Percentiles rank a stretch among this genome's conserved stretches.
phyloP scores from a whole-genome alignment of 345 rosid genomes.

The Conringia planisiliqua region DNA sequence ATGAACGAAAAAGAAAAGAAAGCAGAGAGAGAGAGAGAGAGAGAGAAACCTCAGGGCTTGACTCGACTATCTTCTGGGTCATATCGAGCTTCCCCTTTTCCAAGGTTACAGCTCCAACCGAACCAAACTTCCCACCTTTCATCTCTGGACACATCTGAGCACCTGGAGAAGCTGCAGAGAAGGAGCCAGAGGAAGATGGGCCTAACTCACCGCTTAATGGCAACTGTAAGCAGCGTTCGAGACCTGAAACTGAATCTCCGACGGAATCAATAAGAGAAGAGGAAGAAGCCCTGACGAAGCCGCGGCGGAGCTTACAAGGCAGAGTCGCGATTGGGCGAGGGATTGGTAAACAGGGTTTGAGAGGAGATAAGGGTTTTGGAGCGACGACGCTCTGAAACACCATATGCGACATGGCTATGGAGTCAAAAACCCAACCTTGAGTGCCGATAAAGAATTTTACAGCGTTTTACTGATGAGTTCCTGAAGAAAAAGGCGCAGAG shows the following conservation, averaged over 20 bases:
- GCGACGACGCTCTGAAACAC: slow-evolving; percentile 42
- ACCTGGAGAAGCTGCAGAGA: slow-evolving; percentile 21
- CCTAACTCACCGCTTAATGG: slow-evolving; percentile 32
- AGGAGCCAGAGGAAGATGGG: slow-evolving; percentile 26
- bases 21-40: not conserved
- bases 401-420: slow-evolving; percentile 38
- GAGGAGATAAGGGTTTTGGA: slow-evolving; percentile 38
- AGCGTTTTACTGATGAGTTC: slow-evolving; percentile 5
- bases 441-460: not conserved
- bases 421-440: slow-evolving; percentile 2
- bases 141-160: slow-evolving; percentile 60
- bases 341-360: slow-evolving; percentile 37
- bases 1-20: not conserved
- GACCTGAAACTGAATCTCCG: slow-evolving; percentile 37
- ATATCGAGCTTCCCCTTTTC: slow-evolving; percentile 84
- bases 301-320: slow-evolving; percentile 40
- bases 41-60: slow-evolving; percentile 72
- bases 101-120: slow-evolving; percentile 77
- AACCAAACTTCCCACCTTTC: slow-evolving; percentile 63
- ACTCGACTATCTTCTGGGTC: slow-evolving; percentile 53
- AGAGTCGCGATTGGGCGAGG: slow-evolving; percentile 33
- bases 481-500: slow-evolving; percentile 9
- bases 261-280: slow-evolving; percentile 45
- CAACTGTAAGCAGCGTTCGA: slow-evolving; percentile 63
- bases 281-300: slow-evolving; percentile 35